These are phyloP conservation scores for Solanum neorickii DNA, from an alignment of 257 asterid species.

Conservation along the genomic window DNA sequence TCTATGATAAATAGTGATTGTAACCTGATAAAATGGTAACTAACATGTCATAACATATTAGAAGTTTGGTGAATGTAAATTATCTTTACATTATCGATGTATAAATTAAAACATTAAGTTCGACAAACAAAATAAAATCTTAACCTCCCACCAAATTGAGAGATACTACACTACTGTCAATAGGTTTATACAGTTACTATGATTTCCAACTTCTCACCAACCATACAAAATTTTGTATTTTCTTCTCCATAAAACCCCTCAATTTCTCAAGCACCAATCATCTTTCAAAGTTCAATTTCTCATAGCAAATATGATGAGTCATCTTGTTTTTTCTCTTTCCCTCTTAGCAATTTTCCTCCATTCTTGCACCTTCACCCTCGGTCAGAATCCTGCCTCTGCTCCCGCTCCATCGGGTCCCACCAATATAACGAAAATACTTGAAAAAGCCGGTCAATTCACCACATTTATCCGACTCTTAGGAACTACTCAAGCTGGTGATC, in stretches of 20 bases:
- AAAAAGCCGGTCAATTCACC: constrained; percentile 79
- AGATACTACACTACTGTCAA: not conserved
- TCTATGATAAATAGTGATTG: not conserved
- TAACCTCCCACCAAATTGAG: constrained; percentile 1
- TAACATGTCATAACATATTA: not conserved
- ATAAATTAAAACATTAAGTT: not conserved
- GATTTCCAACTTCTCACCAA: constrained; percentile 30
- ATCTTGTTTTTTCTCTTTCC: constrained; percentile 3
- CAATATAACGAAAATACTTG: constrained; percentile 76
- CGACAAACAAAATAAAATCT: not conserved
- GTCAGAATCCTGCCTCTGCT: constrained; percentile 40
- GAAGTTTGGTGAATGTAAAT: not conserved
- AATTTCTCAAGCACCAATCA: not conserved
- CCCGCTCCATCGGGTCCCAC: constrained; percentile 72
- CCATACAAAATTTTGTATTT: not conserved
- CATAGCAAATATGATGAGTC: constrained; percentile 16
- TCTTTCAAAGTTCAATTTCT: not conserved
- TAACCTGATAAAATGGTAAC: not conserved
- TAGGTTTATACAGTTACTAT: constrained; percentile 1
- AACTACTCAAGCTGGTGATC: constrained; percentile 56
- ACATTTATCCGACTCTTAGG: constrained; percentile 52
- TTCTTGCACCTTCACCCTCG: constrained; percentile 22
- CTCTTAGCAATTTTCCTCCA: constrained; percentile 14
- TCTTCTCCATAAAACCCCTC: constrained; percentile 34
- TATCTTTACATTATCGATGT: not conserved